These are phyloP conservation scores for Hura crepitans DNA, from an alignment of 441 rosid species.

Conservation along the genomic window DNA sequence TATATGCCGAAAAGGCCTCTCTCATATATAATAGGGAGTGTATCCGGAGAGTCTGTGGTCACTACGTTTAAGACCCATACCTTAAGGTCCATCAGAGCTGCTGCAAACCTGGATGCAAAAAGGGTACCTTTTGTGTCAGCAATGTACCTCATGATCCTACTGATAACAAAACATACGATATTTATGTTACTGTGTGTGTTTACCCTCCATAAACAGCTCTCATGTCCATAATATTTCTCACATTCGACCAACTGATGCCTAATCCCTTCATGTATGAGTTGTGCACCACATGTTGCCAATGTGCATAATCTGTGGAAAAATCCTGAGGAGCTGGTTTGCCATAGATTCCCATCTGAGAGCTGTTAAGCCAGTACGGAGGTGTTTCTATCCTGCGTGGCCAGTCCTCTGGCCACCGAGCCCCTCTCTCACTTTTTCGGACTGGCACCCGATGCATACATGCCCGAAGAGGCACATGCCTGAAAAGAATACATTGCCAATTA, in stretches of 20 bases:
- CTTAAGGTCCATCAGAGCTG: conserved; percentile 67
- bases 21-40: conserved; percentile 85
- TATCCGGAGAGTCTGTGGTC: conserved; percentile 72
- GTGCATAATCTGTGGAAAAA: conserved; percentile 61
- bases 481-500: conserved; percentile 18
- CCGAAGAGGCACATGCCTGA: conserved; percentile 81
- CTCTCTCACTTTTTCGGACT: conserved; percentile 44
- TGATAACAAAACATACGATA: not conserved
- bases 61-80: conserved; percentile 89
- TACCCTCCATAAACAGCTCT: conserved; percentile 95
- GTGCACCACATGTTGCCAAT: conserved; percentile 74
- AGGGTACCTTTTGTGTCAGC: not conserved
- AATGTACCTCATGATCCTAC: not conserved
- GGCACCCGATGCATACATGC: conserved; percentile 78
- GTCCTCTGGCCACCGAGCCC: conserved; percentile 62
- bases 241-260: conserved; percentile 78
- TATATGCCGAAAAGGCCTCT: conserved; percentile 86
- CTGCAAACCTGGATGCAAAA: conserved; percentile 60
- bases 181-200: not conserved
- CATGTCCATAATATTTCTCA: conserved; percentile 92
- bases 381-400: conserved; percentile 69
- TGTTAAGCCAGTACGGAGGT: conserved; percentile 78
- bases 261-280: conserved; percentile 64
- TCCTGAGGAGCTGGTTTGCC: conserved; percentile 85
- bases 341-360: conserved; percentile 83